These are phyloP conservation scores for Apiospora arundinis DNA, from an alignment of 2,329 filamentous ascomycete genomes.

Conservation along the genomic window DNA sequence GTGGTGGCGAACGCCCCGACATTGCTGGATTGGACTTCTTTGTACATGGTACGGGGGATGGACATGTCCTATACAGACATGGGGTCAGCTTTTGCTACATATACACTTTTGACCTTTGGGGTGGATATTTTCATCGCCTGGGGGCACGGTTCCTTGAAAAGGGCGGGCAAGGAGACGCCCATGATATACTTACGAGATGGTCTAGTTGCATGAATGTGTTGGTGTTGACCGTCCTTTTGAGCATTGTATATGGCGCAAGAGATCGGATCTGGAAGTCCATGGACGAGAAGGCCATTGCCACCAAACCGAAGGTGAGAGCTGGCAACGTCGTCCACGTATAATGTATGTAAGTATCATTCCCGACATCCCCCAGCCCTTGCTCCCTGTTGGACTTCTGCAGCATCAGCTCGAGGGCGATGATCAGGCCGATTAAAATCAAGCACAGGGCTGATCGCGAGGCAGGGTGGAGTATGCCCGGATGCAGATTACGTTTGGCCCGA, in stretches of 20 bases:
- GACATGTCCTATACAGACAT: not conserved
- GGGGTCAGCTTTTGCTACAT: not conserved
- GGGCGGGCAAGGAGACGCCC: not conserved
- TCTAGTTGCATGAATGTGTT: slow-evolving; percentile 17
- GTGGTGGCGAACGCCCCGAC: slow-evolving; percentile 20
- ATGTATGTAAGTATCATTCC: slow-evolving; percentile 36
- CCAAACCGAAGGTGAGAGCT: not conserved
- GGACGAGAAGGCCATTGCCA: slow-evolving; percentile 13
- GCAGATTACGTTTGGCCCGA: slow-evolving; percentile 29
- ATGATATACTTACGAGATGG: slow-evolving; percentile 4
- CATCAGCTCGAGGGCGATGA: slow-evolving; percentile 43
- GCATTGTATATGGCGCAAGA: slow-evolving; percentile 21
- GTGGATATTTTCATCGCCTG: too few species aligned
- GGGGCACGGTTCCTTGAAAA: too few species aligned
- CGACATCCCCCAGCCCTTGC: slow-evolving; percentile 40
- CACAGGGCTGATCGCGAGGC: slow-evolving; percentile 37
- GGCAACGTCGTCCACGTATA: slow-evolving; percentile 23
- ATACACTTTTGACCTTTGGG: too few species aligned
- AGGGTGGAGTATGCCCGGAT: slow-evolving; percentile 40
- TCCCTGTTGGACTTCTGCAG: slow-evolving; percentile 39
- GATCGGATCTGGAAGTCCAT: slow-evolving; percentile 19
- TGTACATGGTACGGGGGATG: not conserved
- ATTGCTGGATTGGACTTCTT: slow-evolving; percentile 14
- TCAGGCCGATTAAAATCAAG: slow-evolving; percentile 37
- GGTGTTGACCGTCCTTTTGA: not conserved